A percentile compares a stretch with the other conserved stretches of the same genome.
These are phyloP conservation scores for Aspergillus piperis DNA, from an alignment of 2,329 filamentous ascomycete genomes.

Conservation along the genomic window DNA sequence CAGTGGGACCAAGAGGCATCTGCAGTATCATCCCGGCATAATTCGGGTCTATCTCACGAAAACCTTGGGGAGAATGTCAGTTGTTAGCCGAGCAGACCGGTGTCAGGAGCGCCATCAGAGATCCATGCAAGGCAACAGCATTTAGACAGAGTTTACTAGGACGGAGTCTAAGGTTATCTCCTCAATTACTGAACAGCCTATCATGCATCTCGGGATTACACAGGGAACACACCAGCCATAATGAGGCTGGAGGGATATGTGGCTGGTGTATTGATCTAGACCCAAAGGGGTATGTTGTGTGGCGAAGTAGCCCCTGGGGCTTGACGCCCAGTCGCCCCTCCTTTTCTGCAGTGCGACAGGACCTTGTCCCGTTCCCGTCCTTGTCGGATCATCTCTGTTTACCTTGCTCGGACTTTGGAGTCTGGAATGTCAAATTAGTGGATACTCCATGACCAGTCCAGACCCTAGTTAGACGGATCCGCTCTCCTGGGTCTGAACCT, in stretches of 20 bases:
- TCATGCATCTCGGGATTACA: background rate
- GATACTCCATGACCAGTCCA: background rate
- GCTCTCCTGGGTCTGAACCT: background rate
- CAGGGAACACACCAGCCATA: background rate
- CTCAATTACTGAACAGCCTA: background rate
- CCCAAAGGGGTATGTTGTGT: constrained; percentile 7
- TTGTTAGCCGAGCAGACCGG: background rate
- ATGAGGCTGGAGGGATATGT: constrained; percentile 3
- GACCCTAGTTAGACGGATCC: background rate
- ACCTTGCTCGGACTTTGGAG: background rate
- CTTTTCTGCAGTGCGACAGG: background rate
- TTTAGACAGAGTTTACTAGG: background rate
- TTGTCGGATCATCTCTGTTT: constrained; percentile 4
- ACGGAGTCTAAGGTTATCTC: background rate
- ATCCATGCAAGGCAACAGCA: background rate
- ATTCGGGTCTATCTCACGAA: background rate
- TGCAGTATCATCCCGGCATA: background rate
- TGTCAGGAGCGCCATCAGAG: background rate
- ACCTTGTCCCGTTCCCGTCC: background rate
- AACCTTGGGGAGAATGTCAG: background rate
- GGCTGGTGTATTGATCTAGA: constrained; percentile 1
- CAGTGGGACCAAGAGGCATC: background rate
- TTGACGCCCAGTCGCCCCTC: background rate
- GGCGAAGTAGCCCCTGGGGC: constrained; percentile 4
- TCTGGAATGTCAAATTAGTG: background rate